Evolutionary conservation across 768 basidiomycete species (phyloP).

Genomic region (Panus rudis): DNA sequence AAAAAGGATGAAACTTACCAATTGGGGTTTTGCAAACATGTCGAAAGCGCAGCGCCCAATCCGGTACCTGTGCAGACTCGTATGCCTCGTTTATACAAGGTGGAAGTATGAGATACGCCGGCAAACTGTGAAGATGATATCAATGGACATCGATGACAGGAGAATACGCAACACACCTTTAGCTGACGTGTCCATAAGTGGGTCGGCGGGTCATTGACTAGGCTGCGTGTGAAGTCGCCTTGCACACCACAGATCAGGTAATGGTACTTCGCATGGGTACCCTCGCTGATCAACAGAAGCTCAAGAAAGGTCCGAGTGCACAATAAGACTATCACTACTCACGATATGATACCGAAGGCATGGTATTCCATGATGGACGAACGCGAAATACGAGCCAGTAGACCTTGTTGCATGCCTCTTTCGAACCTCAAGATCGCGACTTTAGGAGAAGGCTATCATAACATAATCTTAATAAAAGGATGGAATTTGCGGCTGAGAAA

Average conservation of each 20-base stretch:
- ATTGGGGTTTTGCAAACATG: slow-evolving; percentile 30
- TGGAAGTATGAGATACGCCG: slow-evolving; percentile 38
- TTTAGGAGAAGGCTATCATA: slow-evolving; percentile 32
- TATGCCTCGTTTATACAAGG: slow-evolving; percentile 36
- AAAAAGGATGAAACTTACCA: slow-evolving; percentile 25
- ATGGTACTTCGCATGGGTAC: slow-evolving; percentile 33
- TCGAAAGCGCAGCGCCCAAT: slow-evolving; percentile 37
- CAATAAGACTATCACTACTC: slow-evolving; percentile 3
- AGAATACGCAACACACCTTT: slow-evolving; percentile 24
- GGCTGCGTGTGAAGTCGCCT: slow-evolving; percentile 36
- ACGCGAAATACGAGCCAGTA: slow-evolving; percentile 34
- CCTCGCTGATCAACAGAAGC: slow-evolving; percentile 25
- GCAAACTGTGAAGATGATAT: slow-evolving; percentile 26
- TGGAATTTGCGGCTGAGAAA: slow-evolving; percentile 3
- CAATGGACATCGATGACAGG: not conserved
- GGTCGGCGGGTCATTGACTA: slow-evolving; percentile 34
- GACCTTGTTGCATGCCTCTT: slow-evolving; percentile 41
- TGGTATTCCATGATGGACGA: slow-evolving; percentile 38
- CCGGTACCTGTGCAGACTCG: slow-evolving; percentile 41
- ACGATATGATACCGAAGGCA: slow-evolving; percentile 37
- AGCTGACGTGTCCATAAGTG: slow-evolving; percentile 37
- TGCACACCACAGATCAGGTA: slow-evolving; percentile 41
- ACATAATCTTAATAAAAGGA: too few species aligned
- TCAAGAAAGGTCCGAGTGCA: slow-evolving; percentile 1
- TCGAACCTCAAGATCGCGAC: slow-evolving; percentile 35